These are phyloP conservation scores for Yamagishiella unicocca DNA, from an alignment of 139 green algal genomes.

Conservation along the genomic window DNA sequence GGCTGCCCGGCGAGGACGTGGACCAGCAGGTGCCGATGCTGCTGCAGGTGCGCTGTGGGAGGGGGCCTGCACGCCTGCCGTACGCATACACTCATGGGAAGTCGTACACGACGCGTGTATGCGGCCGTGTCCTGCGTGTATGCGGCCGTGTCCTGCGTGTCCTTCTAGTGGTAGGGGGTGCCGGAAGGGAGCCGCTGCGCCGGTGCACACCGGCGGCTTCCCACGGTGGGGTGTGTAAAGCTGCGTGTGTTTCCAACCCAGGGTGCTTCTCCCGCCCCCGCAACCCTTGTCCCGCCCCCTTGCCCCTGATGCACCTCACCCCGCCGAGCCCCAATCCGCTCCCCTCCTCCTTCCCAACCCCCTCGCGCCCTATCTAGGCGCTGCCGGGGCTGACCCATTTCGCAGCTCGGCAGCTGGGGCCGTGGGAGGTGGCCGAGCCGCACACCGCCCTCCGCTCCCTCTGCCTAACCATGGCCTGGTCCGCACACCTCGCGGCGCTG, in stretches of 20 bases:
- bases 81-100: neutral
- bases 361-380: neutral
- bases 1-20: constrained; percentile 15
- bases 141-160: too few relatives aligned
- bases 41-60: constrained; percentile 18
- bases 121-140: too few relatives aligned
- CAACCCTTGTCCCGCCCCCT: too few relatives aligned
- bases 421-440: neutral
- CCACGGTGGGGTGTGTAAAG: too few relatives aligned
- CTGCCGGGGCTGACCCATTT: constrained; percentile 19
- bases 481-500: neutral
- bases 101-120: too few relatives aligned
- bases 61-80: neutral
- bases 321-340: neutral
- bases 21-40: neutral
- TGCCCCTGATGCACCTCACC: too few relatives aligned
- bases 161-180: too few relatives aligned
- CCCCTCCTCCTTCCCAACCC: neutral
- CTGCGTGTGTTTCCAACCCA: too few relatives aligned
- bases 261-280: neutral
- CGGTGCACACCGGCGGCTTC: too few relatives aligned
- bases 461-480: constrained; percentile 26
- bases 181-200: too few relatives aligned
- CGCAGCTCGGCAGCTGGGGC: constrained; percentile 6
- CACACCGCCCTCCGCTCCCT: constrained; percentile 20